Base-by-base conservation (phyloP, 2,329 filamentous ascomycete species). In the Aureobasidium mangrovei region DNA sequence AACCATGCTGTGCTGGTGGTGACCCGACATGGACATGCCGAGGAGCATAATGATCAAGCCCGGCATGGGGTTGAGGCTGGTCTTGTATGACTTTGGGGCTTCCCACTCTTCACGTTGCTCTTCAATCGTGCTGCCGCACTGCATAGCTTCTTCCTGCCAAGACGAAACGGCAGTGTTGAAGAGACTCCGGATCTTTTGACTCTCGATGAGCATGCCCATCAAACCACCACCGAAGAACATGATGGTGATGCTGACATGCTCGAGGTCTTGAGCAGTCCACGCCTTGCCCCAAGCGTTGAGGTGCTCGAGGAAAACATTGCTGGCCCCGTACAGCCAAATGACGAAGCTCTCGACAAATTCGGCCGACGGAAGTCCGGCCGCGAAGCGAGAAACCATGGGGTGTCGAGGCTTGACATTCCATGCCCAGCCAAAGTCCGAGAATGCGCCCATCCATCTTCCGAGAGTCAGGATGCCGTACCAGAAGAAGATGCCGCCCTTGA, bases 401-500 rank as follows among this genome's bases (percentile, higher is more conserved):
- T 70, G 67, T 5, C 72, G 65, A 6, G 88, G 88, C 59, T 86
- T 85, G 58, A 89, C 70, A 63, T 95, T 95, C 91, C 90, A 95
- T 0, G 89, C 87, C 91, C 91, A 95, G 60, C 90, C 91, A 54
- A 91, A 77, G 57, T 94, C 86, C 56, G 86, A 85, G 67, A 93
- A 95, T 67, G 85, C 85, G 29, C 91, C 91, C 62, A 88, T 81
- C 85, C 88, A 95, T 56, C 91, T 83, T 28, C 88, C 88, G 3
- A 95, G 76, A 0, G 87, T 94, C 57, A 95, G 72, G 28, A 95
- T 71, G 6, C 91, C 90, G 59, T 93, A 86, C 83, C 88, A 91
- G 72, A 95, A 88, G 74, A 96, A 95, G 48, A 95, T 85, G 2
- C 87, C 86, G 43, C 90, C 90, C 67, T 95, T 96, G 67, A 95